Base-by-base conservation (phyloP, 441 rosid genomes). In the Hypseocharis bilobata region DNA sequence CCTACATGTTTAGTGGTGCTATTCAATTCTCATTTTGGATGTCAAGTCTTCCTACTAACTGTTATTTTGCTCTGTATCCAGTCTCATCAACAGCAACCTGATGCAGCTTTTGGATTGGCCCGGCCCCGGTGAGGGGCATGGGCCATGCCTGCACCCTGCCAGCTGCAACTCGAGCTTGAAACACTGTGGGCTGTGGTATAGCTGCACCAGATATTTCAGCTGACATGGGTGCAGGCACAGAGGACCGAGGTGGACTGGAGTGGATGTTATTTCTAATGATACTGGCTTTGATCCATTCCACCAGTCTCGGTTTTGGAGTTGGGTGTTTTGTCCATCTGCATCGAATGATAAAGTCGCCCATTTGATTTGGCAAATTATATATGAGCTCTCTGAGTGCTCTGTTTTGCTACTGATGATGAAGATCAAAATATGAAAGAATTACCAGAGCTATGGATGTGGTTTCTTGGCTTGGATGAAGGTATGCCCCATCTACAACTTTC, bases 101-200 rank as follows among this genome's bases (percentile, higher is more conserved):
- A 88, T 73, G 80, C 86, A 23, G 83, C 82, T 85, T 86, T 83
- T 80, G 96, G 91, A 76, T 81, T 86, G 75, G 89, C 96, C 84
- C 96, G 89, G 90, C 96, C 96, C 90, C 86, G 87, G n/a, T 86
- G 86, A 88, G 89, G 95, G 92, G 92, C 89, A 74, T 73, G 89
- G 88, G 85, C 96, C 79, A 76, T 85, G 95, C 92, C 92, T 88
- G 95, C 92, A 80, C 82, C 80, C 85, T 77, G 89, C 89, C 85
- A 71, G 81, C 71, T 55, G 77, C 65, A 68, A 66, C 73, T 60
- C 28, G 66, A 65, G 73, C 65, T 66, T 69, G 72, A 67, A 75
- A 64, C 25, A 54, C 42, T 51, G 47, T 67, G 54, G 65, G 80
- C 70, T 74, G 57, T 30, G n/a, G n/a, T 70, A 1, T 67, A 45